Evolutionary conservation across 2,329 filamentous ascomycete species (phyloP), one percentile per base, ranked within the genome.

Genomic region (Thielaviopsis ethacetica): DNA sequence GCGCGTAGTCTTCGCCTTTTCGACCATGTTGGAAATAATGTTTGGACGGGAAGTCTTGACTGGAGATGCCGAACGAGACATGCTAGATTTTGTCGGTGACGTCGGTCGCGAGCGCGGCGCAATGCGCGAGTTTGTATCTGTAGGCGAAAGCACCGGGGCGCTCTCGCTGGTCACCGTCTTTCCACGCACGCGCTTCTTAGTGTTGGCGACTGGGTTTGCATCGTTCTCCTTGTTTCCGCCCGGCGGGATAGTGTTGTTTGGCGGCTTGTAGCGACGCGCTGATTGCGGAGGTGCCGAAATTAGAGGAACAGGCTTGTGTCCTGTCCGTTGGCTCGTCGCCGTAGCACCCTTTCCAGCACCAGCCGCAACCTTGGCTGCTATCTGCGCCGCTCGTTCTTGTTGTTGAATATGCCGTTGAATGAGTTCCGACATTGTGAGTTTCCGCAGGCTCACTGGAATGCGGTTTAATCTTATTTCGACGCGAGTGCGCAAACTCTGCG

Each of bases 401-500:
- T 76, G 71, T 30, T 75, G 71, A n/a, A 71, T 61, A 64, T 73
- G 73, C 64, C 75, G 81, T 54, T 71, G 67, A 13, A 91, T 69
- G 9, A 97, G 76, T 52, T 95, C 91, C 59, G 83, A 83, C 78
- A 98, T 91, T 60, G 82, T 94, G 62, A 82, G 78, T 67, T 85
- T 87, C 61, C 91, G 84, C 63, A 95, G 73, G 17, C 84, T 79
- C 65, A 82, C 80, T 7, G 93, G 93, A 57, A 97, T 93, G 58
- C 93, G 84, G 68, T 96, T 95, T 69, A 97, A 80, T 71, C 93
- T 87, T 73, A 95, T 86, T 71, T 96, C 91, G 57, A 98, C 85
- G 62, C 91, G 85, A 62, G 89, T 84, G 62, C 86, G 82, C 47
- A 97, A 78, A 63, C 87, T 87, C 69, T 91, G 86, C 22, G 90